Percentiles rank a stretch among this genome's conserved stretches.
phyloP scores from a whole-genome alignment of 2,329 filamentous ascomycete species.

The Macroventuria anomochaeta region DNA sequence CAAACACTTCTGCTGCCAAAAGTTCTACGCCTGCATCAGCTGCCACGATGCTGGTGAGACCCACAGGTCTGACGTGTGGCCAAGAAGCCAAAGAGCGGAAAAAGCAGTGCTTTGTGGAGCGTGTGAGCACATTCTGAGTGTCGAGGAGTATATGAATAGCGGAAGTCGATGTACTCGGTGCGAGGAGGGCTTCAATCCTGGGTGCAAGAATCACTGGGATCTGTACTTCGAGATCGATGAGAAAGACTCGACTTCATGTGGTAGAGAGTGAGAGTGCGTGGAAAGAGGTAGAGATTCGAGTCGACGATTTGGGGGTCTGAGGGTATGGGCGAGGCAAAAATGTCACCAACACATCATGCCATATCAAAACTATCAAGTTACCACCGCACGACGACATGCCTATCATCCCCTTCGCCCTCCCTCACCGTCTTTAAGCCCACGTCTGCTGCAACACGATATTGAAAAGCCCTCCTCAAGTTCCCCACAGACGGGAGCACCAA shows the following conservation, averaged over 20 bases:
- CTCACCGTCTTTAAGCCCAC: neutral
- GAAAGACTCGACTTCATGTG: neutral
- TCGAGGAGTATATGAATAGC: slow-evolving; percentile 41
- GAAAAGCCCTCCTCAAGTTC: neutral
- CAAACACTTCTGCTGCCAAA: slow-evolving; percentile 45
- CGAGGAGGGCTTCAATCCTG: slow-evolving; percentile 42
- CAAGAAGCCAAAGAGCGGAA: slow-evolving; percentile 21
- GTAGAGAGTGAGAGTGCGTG: neutral
- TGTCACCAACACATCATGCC: neutral
- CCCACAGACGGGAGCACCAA: neutral
- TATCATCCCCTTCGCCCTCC: neutral
- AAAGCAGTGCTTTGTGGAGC: slow-evolving; percentile 41
- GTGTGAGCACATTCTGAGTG: slow-evolving; percentile 36
- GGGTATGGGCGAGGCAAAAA: too few relatives aligned
- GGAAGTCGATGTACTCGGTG: slow-evolving; percentile 39
- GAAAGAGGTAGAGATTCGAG: neutral
- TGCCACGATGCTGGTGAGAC: slow-evolving; percentile 41
- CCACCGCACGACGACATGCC: neutral
- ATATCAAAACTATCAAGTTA: neutral
- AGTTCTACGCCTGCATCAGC: slow-evolving; percentile 47
- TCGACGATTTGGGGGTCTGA: too few relatives aligned
- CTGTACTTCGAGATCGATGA: slow-evolving; percentile 39
- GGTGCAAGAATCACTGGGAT: slow-evolving; percentile 45
- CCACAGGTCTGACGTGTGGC: slow-evolving; percentile 37
- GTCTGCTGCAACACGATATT: slow-evolving; percentile 2